Base-by-base conservation (phyloP, 179 eudicot genomes). In the Actinidia chinensis region DNA sequence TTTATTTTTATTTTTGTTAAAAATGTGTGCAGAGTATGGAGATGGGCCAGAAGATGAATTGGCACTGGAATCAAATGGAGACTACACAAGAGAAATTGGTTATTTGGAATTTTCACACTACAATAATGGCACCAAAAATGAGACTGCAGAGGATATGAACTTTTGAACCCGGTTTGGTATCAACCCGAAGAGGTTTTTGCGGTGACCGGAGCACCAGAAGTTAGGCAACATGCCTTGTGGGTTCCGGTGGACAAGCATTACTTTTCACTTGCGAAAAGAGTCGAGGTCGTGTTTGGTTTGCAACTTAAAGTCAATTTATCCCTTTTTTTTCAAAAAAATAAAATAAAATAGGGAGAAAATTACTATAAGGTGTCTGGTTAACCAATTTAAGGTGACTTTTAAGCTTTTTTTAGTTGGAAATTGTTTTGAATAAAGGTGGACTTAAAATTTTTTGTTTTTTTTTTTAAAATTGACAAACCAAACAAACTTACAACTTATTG, bases 131-230 rank as follows among this genome's bases (percentile, higher is more conserved):
- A 8, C 56, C 0, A 66, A 18, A 17, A 85, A 74, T 52, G 64
- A 3, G 64, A 33, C 54, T 6, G 12, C 73, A 5, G 9, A 23
- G 8, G 81, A 85, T 50, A 88, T 28, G 33, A 86, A 59, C 74
- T 80, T 1, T 61, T 90, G 20, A 88, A 90, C 77, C 77, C 63
- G n/a, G 72, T 90, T 18, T 90, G 93, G 93, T 90, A 82, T 78
- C 93, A 90, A 76, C 90, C 88, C 0, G 93, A 90, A 52, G 91
- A 90, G 74, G 73, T 87, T 6, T 90, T 88, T 52, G 84, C 89
- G 0, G 61, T 87, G 8, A 85, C 86, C 52, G 91, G 86, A 73
- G 40, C 50, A 46, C 90, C 91, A 59, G 93, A 90, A 74, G 44
- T 76, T 60, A 84, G 93, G 36, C 86, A 88, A 15, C 90, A 88